Conservation (phyloP, 1,284 basidiomycete species). For the Apiotrichum siamense region DNA sequence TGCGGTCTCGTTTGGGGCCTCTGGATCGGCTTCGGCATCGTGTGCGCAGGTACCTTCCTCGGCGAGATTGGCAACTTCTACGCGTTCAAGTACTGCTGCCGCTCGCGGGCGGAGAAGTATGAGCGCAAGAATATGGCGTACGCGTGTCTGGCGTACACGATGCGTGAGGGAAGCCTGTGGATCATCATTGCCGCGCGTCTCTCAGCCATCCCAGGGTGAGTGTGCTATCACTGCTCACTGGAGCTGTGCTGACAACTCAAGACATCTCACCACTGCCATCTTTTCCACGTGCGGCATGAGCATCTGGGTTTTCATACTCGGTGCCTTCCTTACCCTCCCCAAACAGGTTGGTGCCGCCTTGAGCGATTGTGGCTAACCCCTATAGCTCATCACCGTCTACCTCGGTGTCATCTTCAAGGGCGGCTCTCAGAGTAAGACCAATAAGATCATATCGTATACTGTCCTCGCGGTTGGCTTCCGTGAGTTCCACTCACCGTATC, state of each 20-base stretch:
- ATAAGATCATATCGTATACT: conserved; percentile 53
- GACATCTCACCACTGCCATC: conserved; percentile 52
- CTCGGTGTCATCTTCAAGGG: conserved; percentile 58
- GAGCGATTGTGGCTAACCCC: not conserved
- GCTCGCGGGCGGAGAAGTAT: conserved; percentile 60
- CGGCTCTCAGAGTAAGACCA: conserved; percentile 48
- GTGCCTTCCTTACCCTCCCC: conserved; percentile 67
- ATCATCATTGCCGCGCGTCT: conserved; percentile 66
- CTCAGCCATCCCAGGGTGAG: conserved; percentile 67
- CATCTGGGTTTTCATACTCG: conserved; percentile 62
- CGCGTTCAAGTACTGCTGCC: conserved; percentile 50
- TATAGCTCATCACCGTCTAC: conserved; percentile 66
- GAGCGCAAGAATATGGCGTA: conserved; percentile 67
- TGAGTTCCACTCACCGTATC: conserved; percentile 4
- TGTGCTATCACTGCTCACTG: not conserved
- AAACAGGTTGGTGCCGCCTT: conserved; percentile 52
- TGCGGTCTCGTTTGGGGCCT: conserved; percentile 45
- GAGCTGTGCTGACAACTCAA: conserved; percentile 30
- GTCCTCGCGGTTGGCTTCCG: conserved; percentile 58
- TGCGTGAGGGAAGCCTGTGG: conserved; percentile 71
- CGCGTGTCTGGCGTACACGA: conserved; percentile 67
- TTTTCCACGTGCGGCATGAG: conserved; percentile 74
- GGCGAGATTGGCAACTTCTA: conserved; percentile 43
- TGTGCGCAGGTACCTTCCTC: conserved; percentile 31
- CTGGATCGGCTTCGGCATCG: conserved; percentile 44